Evolutionary conservation across 495 filamentous ascomycete species (phyloP).

Genomic region (Pseudoneurospora amorphoporcata): DNA sequence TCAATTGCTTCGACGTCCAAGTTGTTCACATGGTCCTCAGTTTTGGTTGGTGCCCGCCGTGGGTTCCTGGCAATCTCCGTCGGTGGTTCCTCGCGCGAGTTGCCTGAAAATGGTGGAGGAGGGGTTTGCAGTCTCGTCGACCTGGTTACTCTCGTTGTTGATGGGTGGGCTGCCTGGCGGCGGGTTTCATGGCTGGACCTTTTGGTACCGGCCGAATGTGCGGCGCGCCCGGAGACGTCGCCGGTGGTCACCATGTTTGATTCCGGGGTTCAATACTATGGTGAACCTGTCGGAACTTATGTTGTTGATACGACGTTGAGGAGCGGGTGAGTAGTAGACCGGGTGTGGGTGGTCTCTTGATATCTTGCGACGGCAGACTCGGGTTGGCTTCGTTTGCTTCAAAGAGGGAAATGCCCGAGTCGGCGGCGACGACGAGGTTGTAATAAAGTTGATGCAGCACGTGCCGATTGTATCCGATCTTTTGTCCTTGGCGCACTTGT

Average conservation of each 20-base stretch:
- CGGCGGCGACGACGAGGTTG: not conserved
- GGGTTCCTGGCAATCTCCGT: constrained; percentile 18
- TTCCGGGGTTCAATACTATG: not conserved
- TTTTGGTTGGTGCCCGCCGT: constrained; percentile 17
- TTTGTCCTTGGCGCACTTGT: not conserved
- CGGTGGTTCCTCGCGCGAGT: constrained; percentile 24
- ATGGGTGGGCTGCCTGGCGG: constrained; percentile 12
- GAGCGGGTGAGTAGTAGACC: not conserved
- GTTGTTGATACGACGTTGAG: not conserved
- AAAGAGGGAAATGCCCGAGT: not conserved
- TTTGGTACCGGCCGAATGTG: constrained; percentile 23
- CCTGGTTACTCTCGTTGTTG: constrained; percentile 7
- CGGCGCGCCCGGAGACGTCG: constrained; percentile 15
- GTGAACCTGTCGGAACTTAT: not conserved
- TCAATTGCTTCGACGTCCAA: constrained; percentile 29
- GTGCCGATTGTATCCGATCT: not conserved
- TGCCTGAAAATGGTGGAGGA: constrained; percentile 26
- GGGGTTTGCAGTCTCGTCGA: constrained; percentile 29
- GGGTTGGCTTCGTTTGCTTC: not conserved
- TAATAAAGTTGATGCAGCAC: not conserved
- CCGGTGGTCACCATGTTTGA: constrained; percentile 28
- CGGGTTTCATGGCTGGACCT: constrained; percentile 24
- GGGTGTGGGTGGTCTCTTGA: not conserved
- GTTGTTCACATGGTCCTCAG: constrained; percentile 14
- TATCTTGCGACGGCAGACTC: not conserved